Base-by-base conservation (phyloP, 2,329 filamentous ascomycete species). In the Paracamarosporium sp. region DNA sequence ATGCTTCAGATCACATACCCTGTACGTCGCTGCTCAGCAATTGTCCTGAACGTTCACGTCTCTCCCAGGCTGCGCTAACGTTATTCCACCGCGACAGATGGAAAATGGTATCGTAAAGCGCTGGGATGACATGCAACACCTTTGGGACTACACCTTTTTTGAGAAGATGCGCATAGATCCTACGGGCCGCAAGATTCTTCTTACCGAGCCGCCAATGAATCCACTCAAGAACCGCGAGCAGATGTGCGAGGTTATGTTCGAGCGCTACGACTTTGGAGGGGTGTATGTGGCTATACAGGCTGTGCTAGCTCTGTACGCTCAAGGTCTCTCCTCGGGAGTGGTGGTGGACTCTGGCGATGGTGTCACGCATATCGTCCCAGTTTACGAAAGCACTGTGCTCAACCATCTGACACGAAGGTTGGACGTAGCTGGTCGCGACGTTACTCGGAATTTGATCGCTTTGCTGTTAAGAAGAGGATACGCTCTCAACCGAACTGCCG, bases 241-340 rank as follows among this genome's bases (percentile, higher is more conserved):
- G 80, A 99, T 99, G 95, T 92, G 89, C 76, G 92, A 99, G 81
- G 93, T 98, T 80, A 99, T 99, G 95, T 96, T 99, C 78, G 95
- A 99, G 78, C 88, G 92, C 61, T 99, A 98, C 80, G 88, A 88
- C 65, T 99, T 99, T 75, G 94, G 93, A 46, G 95, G 95, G 56
- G 94, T 99, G 57, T 98, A 98, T 75, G 95, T 99, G 60, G 95
- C 95, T 59, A 98, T 98, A 67, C 95, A 99, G 80, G 95, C 95
- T 53, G 95, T 99, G 63, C 81, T 99, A 70, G 95, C 95, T 28
- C 83, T 99, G 36, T 99, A 99, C 76, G 95, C 95, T 20, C 95
- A 99, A 83, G 95, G 93, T 90, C 83, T 79, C 78, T 80, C 78
- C 2, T 82, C 78, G n/a, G 95, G 95, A 74, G 95, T 99, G n/a